phyloP scores from a whole-genome alignment of 2,329 filamentous ascomycete species.

The Claviceps africana region DNA sequence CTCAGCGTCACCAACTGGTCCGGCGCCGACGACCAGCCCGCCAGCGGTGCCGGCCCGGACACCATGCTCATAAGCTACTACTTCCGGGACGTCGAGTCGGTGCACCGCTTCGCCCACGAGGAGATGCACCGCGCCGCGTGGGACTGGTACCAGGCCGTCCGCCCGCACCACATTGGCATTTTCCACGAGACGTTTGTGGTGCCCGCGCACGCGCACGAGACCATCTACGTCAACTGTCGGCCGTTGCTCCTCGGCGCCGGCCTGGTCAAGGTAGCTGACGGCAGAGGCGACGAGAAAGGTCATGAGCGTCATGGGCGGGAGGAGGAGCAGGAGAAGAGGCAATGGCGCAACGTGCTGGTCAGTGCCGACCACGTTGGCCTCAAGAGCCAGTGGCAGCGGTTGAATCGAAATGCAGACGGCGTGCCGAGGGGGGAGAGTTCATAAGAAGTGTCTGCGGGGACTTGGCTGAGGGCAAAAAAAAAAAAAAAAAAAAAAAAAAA shows the following conservation, averaged over 20 bases:
- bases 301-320: no score
- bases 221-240: constrained; percentile 32
- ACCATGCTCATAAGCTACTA: constrained; percentile 33
- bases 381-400: constrained; percentile 21
- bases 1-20: constrained; percentile 29
- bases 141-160: constrained; percentile 32
- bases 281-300: no score
- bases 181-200: constrained; percentile 41
- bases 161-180: constrained; percentile 30
- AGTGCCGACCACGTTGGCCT: constrained; percentile 17
- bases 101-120: constrained; percentile 39
- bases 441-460: no score
- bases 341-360: constrained; percentile 22
- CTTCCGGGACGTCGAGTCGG: constrained; percentile 32
- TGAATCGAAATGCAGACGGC: constrained; percentile 15
- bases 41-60: constrained; percentile 24
- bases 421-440: constrained; percentile 1
- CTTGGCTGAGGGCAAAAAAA: no score
- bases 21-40: constrained; percentile 5
- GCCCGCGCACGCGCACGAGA: constrained; percentile 32
- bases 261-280: constrained; percentile 11
- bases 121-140: constrained; percentile 32
- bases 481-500: no score
- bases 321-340: constrained; percentile 1
- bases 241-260: constrained; percentile 22